These are phyloP conservation scores for Taiozyma sp. DNA, from an alignment of 1,139 yeast species.

Conservation along the genomic window DNA sequence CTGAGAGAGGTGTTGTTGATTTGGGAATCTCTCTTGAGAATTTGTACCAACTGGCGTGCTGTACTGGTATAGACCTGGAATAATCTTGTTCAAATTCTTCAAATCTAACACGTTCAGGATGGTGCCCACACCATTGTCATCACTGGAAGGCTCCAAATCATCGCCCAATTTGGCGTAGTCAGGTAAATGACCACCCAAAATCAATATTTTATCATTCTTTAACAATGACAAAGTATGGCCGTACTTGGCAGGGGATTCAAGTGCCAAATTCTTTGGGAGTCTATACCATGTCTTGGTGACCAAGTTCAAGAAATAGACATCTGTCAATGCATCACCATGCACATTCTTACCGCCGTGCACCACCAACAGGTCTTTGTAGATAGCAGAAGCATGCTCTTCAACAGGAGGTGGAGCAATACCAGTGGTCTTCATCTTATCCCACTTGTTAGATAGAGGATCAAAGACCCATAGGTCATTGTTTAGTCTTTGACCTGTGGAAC, in stretches of 20 bases:
- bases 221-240: slow-evolving; percentile 90
- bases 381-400: slow-evolving; percentile 85
- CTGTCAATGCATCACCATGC: slow-evolving; percentile 64
- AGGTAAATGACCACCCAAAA: slow-evolving; percentile 90
- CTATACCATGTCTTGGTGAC: slow-evolving; percentile 69
- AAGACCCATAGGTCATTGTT: slow-evolving; percentile 78
- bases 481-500: slow-evolving; percentile 73
- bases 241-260: slow-evolving; percentile 78
- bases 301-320: slow-evolving; percentile 72
- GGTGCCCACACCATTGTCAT: slow-evolving; percentile 48
- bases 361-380: slow-evolving; percentile 75
- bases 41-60: slow-evolving; percentile 14
- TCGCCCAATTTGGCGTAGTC: slow-evolving; percentile 50
- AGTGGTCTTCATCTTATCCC: slow-evolving; percentile 44
- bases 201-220: slow-evolving; percentile 60
- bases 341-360: slow-evolving; percentile 88
- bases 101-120: slow-evolving; percentile 62
- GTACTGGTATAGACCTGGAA: slow-evolving; percentile 29
- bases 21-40: slow-evolving; percentile 16
- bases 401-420: slow-evolving; percentile 75
- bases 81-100: slow-evolving; percentile 24
- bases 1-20: slow-evolving; percentile 2
- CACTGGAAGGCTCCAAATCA: slow-evolving; percentile 37
- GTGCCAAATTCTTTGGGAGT: slow-evolving; percentile 44
- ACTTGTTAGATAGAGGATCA: slow-evolving; percentile 61